Conservation (phyloP, 108 stramenopile genomes). For the Epithemia pelagica region DNA sequence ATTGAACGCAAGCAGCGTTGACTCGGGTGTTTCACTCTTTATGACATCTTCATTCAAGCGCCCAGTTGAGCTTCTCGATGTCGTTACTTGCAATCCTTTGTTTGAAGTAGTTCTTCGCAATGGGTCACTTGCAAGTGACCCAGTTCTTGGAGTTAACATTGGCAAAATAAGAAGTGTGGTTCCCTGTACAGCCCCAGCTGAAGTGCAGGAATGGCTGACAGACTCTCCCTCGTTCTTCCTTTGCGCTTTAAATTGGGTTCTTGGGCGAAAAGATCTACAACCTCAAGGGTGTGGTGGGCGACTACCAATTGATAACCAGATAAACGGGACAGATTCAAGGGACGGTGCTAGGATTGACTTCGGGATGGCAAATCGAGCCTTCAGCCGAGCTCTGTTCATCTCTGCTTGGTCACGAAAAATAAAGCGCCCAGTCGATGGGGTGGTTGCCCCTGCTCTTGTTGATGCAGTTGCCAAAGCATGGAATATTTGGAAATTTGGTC, state of each 20-base stretch:
- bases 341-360: not conserved
- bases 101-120: conserved; percentile 27
- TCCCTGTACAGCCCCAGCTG: conserved; percentile 7
- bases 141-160: conserved; percentile 11
- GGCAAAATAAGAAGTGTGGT: conserved; percentile 11
- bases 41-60: conserved; percentile 44
- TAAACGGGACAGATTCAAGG: conserved; percentile 1
- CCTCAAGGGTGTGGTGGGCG: conserved; percentile 56
- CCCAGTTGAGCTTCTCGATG: conserved; percentile 17
- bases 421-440: conserved; percentile 15
- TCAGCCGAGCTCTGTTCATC: not conserved
- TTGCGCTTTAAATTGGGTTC: conserved; percentile 69
- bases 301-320: conserved; percentile 7
- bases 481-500: conserved; percentile 29
- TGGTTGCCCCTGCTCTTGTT: conserved; percentile 8
- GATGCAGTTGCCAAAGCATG: conserved; percentile 23
- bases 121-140: not conserved
- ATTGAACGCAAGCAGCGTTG: conserved; percentile 3
- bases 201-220: not conserved
- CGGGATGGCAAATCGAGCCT: not conserved
- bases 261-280: conserved; percentile 47
- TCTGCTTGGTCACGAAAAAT: not conserved
- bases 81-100: conserved; percentile 49
- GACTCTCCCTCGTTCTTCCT: conserved; percentile 41
- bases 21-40: conserved; percentile 8